phyloP scores from a whole-genome alignment of 139 green algal genomes.

The Auxenochlorella pyrenoidosa region DNA sequence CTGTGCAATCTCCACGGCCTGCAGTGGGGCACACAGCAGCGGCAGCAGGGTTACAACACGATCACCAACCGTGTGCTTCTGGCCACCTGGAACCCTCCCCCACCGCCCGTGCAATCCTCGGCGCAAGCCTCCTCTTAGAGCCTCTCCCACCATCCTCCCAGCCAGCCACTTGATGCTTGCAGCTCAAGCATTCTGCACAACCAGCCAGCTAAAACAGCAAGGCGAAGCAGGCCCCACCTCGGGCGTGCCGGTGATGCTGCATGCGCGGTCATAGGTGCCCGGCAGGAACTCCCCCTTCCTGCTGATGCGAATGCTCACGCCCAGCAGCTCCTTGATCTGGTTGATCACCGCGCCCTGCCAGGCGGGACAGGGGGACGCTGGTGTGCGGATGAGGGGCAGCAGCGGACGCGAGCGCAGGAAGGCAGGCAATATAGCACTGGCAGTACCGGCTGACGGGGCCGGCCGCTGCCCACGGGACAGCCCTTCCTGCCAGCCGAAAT shows the following conservation, averaged over 20 bases:
- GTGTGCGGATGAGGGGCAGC: not conserved
- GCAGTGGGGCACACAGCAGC: not conserved
- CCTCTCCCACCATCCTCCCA: no score
- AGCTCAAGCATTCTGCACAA: no score
- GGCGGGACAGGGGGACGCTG: not conserved
- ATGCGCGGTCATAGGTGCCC: conserved; percentile 69
- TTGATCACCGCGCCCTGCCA: conserved; percentile 58
- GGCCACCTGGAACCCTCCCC: not conserved
- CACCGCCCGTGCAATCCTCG: no score
- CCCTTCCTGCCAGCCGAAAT: no score
- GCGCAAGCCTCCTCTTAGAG: no score
- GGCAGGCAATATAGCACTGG: no score
- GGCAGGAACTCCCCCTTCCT: conserved; percentile 68
- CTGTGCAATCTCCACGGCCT: conserved; percentile 65
- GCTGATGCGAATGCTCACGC: conserved; percentile 70
- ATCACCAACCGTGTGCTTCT: not conserved
- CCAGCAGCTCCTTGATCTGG: conserved; percentile 76
- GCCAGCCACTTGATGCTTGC: no score
- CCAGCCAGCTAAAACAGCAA: no score
- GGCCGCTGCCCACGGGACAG: no score
- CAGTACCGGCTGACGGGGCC: no score
- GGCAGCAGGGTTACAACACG: not conserved
- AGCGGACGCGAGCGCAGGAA: not conserved
- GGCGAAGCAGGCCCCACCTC: conserved; percentile 12
- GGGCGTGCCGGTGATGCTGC: conserved; percentile 59